Evolutionary conservation across 345 rosid genomes (phyloP), one percentile per base, ranked within the genome.

Genomic region (Euphorbia lathyris): DNA sequence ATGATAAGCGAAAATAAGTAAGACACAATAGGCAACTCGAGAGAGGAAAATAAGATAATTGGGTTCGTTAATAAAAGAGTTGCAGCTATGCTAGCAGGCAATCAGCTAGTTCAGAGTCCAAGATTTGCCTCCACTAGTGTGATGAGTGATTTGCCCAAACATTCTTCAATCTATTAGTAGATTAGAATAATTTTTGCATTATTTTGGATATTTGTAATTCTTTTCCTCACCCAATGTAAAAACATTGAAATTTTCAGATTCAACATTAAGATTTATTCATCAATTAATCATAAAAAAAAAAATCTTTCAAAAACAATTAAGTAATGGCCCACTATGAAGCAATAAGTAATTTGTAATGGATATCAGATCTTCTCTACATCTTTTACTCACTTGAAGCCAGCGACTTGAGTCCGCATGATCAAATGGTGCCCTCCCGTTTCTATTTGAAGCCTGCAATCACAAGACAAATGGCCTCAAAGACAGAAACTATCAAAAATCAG

Each of bases 351-450:
- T 62, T 17, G 40, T 52, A 60, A 77, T 55, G 57, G 58, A 26
- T 13, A 64, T 14, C 26, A 64, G 2, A 71, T 66, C 29, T 40
- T 32, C 66, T 40, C 69, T 27, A 40, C 56, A 58, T 76, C 53
- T 58, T 73, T 27, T 43, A 77, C 98, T 88, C 83, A 95, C 99
- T 78, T 87, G 99, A 77, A 95, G 88, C 98, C 98, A 95, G 64
- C 97, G 92, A 57, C 74, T 86, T 71, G 96, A 88, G 75, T 95
- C 98, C 62, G 70, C 69, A 68, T 95, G 96, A 74, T 95, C 99
- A 42, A 81, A 82, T 36, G 86, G 84, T 75, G 85, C 89, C 85
- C 92, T 88, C 72, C 79, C 84, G 82, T 87, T 87, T 87, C 88
- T 86, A 58, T 69, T 87, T 60, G 91, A 78, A 68, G 89, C 80